Base-by-base conservation (phyloP, 495 filamentous ascomycete species). In the Lineolata rhizophorae region DNA sequence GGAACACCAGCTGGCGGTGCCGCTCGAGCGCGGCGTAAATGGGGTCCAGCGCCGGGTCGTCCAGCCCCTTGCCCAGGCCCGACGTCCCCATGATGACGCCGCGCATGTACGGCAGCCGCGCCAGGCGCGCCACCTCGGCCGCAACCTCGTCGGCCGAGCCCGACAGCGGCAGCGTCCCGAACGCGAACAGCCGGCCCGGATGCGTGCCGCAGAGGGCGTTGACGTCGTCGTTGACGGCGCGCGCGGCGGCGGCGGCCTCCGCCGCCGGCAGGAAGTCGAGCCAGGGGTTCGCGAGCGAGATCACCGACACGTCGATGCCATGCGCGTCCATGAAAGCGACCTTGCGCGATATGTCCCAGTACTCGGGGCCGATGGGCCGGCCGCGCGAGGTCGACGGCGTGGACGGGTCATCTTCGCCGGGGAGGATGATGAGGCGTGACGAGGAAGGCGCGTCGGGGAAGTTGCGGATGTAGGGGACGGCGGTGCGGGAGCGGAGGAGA, bases 241-340 rank as follows among this genome's bases (percentile, higher is more conserved):
- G 36, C 0, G 81, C 76, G 35, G 67, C 65, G 26, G 54, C 46
- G 9, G 61, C 64, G 2, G 76, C 76, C 35, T 74, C 65, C 14
- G 52, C 41, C 0, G 70, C 42, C 0, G 65, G 55, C 0, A 93
- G 56, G 47, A 92, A 93, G 50, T 93, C 85, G 1, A 95, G 66
- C 85, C 85, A 95, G 1, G 85, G 85, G 48, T 95, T 95, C 15
- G 85, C 85, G 27, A 93, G 73, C 0, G 76, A 84, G 46, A 95
- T 67, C 5, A 93, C 72, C 12, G 79, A 90, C 33, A 69, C 70
- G 46, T 74, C 64, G 44, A 95, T 93, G 16, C 52, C 49, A 47
- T 95, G 85, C 4, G 54, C 62, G 44, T 77, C 61, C 85, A 95
- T 95, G 54, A 95, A 95, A 13, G 61, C 51, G 3, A 93, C 59